phyloP scores from a whole-genome alignment of 352 stramenopile species.

The Saprolegnia parasitica region DNA sequence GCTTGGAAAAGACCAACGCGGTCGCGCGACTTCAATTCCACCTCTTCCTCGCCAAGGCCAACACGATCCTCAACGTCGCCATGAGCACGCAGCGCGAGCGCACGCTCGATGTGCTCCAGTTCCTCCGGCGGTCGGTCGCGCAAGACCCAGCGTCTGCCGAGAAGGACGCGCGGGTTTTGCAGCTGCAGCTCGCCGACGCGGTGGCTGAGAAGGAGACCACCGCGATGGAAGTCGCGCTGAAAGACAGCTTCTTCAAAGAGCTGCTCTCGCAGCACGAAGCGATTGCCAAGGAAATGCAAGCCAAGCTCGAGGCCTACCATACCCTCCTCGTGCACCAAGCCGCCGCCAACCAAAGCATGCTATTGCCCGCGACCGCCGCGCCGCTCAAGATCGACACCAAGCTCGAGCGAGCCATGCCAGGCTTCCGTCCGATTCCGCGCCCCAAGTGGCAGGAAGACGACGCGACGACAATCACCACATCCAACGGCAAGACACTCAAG shows the following conservation, averaged over 20 bases:
- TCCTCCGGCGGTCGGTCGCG: conserved; percentile 9
- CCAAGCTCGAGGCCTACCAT: conserved; percentile 7
- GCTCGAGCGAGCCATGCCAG: not conserved
- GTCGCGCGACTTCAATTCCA: conserved; percentile 22
- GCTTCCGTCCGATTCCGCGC: conserved; percentile 1
- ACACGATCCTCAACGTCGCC: conserved; percentile 16
- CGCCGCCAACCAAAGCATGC: not conserved
- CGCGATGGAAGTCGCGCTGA: conserved; percentile 19
- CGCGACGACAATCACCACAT: conserved; percentile 17
- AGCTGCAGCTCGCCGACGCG: conserved; percentile 22
- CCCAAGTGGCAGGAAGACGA: conserved; percentile 28
- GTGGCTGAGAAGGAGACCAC: conserved; percentile 15
- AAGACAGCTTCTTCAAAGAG: conserved; percentile 27
- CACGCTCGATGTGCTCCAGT: conserved; percentile 13
- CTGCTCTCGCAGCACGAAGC: conserved; percentile 17
- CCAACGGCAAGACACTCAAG: conserved; percentile 50
- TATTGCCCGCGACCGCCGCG: not conserved
- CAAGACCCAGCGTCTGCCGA: not conserved
- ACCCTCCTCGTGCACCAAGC: not conserved
- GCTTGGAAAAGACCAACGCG: conserved; percentile 20
- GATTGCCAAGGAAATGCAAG: conserved; percentile 13
- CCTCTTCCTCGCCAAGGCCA: conserved; percentile 25
- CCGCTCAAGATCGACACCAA: not conserved
- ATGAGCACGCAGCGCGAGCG: conserved; percentile 22
- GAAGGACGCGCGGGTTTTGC: conserved; percentile 14